A percentile compares a stretch with the other conserved stretches of the same genome.
Evolutionary conservation across 495 filamentous ascomycete species (phyloP).

Genomic region (Penicillium salamii): DNA sequence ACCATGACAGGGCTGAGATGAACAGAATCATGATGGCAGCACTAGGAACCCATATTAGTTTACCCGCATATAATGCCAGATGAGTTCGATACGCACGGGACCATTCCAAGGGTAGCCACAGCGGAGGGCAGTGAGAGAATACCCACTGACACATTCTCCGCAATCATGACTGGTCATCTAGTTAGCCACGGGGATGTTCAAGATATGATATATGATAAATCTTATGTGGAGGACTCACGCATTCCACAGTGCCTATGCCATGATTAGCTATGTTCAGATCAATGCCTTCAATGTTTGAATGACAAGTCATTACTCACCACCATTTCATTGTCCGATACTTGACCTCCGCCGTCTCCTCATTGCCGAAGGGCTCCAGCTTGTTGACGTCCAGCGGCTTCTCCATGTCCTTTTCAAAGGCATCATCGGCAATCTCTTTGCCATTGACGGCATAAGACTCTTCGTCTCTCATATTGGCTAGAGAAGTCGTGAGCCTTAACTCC

Average conservation of each 20-base stretch:
- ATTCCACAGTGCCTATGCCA: slow-evolving; percentile 31
- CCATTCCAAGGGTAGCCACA: slow-evolving; percentile 63
- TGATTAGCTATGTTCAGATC: slow-evolving; percentile 11
- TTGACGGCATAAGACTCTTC: slow-evolving; percentile 17
- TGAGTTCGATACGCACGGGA: slow-evolving; percentile 30
- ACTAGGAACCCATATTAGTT: slow-evolving; percentile 12
- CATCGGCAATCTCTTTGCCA: slow-evolving; percentile 9
- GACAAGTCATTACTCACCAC: slow-evolving; percentile 29
- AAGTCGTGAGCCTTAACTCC: neutral
- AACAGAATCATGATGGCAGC: slow-evolving; percentile 54
- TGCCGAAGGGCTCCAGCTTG: slow-evolving; percentile 39
- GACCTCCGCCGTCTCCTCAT: slow-evolving; percentile 38
- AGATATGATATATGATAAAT: neutral
- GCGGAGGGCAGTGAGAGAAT: slow-evolving; percentile 61
- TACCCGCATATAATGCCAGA: neutral
- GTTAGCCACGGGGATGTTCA: neutral
- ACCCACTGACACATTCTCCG: slow-evolving; percentile 65
- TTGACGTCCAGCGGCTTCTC: slow-evolving; percentile 18
- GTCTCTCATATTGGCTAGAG: slow-evolving; percentile 15
- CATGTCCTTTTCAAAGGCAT: slow-evolving; percentile 10
- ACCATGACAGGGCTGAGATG: slow-evolving; percentile 64
- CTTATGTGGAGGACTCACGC: slow-evolving; percentile 24
- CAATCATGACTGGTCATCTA: slow-evolving; percentile 51
- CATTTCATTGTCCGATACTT: slow-evolving; percentile 46
- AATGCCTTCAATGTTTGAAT: neutral